A percentile compares a stretch with the other conserved stretches of the same genome.
Conservation (phyloP, 768 basidiomycete species). For the Cystofilobasidium capitatum region DNA sequence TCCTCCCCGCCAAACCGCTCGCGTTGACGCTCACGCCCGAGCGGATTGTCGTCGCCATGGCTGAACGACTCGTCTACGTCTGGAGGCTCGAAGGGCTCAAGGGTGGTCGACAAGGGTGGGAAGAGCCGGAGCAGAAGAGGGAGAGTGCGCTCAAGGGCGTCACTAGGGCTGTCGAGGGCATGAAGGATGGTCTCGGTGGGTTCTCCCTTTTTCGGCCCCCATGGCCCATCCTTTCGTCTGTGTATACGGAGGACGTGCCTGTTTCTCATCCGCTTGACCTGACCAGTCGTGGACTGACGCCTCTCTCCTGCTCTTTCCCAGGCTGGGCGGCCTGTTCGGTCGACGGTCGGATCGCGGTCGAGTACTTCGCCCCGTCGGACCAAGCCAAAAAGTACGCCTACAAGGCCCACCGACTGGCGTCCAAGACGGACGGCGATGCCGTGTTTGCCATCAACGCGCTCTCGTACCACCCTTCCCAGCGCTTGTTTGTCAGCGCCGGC, state of each 20-base stretch:
- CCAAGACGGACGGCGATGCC: slow-evolving; percentile 73
- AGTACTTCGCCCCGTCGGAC: slow-evolving; percentile 72
- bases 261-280: background rate
- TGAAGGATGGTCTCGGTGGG: slow-evolving; percentile 82
- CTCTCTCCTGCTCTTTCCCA: slow-evolving; percentile 33
- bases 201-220: slow-evolving; percentile 15
- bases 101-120: slow-evolving; percentile 34
- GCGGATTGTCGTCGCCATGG: slow-evolving; percentile 84
- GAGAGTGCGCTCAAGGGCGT: slow-evolving; percentile 93
- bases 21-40: slow-evolving; percentile 66
- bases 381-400: slow-evolving; percentile 93
- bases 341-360: slow-evolving; percentile 92
- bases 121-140: slow-evolving; percentile 59
- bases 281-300: background rate
- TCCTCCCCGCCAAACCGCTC: slow-evolving; percentile 76
- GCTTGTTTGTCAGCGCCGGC: slow-evolving; percentile 48
- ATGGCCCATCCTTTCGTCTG: too few relatives aligned
- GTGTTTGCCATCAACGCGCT: slow-evolving; percentile 95
- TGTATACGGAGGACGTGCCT: background rate
- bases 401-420: slow-evolving; percentile 86
- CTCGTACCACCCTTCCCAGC: slow-evolving; percentile 66
- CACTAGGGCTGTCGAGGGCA: slow-evolving; percentile 82
- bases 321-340: slow-evolving; percentile 90
- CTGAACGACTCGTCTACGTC: slow-evolving; percentile 77
- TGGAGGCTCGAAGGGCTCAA: slow-evolving; percentile 55